Conservation (phyloP, 2,329 filamentous ascomycete species). For the Chaetomium sp. region DNA sequence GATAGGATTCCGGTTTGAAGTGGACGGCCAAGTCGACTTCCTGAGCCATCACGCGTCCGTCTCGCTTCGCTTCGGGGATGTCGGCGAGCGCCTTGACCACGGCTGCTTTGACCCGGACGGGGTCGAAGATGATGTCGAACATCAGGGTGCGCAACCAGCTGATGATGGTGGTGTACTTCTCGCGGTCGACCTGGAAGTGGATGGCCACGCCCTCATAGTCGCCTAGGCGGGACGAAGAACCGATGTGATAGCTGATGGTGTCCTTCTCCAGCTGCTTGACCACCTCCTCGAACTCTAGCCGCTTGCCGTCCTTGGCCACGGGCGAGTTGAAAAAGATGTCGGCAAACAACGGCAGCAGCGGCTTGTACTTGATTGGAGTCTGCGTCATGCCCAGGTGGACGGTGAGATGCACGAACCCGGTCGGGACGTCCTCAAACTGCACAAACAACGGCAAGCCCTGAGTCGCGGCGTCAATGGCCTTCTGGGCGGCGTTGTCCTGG, state of each 20-base stretch:
- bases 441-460: constrained; percentile 70
- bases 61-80: constrained; percentile 85
- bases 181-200: constrained; percentile 76
- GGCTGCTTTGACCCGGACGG: constrained; percentile 53
- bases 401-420: constrained; percentile 83
- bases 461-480: constrained; percentile 64
- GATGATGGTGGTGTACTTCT: constrained; percentile 78
- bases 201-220: constrained; percentile 78
- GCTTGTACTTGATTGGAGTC: constrained; percentile 75
- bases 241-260: constrained; percentile 76
- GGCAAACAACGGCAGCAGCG: constrained; percentile 74
- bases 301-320: constrained; percentile 67
- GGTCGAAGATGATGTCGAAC: constrained; percentile 83
- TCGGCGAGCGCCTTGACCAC: constrained; percentile 82
- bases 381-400: constrained; percentile 72
- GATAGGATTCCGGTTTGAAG: constrained; percentile 66
- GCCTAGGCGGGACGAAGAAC: constrained; percentile 59
- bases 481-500: constrained; percentile 63
- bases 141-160: constrained; percentile 80
- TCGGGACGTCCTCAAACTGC: constrained; percentile 93
- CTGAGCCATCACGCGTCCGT: constrained; percentile 61
- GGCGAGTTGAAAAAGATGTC: constrained; percentile 95
- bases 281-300: constrained; percentile 82
- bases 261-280: constrained; percentile 87
- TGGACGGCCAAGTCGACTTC: constrained; percentile 73